Conservation (phyloP, 2,329 filamentous ascomycete genomes). For the Trichothecium sympodiale region DNA sequence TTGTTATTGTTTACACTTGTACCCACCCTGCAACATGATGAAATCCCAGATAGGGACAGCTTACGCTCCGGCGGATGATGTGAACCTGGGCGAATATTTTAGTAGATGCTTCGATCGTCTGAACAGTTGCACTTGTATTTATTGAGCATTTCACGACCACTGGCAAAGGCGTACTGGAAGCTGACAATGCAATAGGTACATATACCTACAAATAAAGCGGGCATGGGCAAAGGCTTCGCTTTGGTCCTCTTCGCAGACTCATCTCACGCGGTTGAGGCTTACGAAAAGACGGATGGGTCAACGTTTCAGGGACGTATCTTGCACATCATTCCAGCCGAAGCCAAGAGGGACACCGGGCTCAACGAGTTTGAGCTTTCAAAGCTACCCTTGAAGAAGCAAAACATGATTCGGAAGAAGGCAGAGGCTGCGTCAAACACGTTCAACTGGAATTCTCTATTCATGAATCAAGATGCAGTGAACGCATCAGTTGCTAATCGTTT, state of each 20-base stretch:
- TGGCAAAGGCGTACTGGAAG: conserved; percentile 14
- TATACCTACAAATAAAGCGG: conserved; percentile 62
- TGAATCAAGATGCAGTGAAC: conserved; percentile 94
- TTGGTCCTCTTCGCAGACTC: conserved; percentile 70
- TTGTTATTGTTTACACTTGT: conserved; percentile 9
- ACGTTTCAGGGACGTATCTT: conserved; percentile 88
- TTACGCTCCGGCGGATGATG: conserved; percentile 91
- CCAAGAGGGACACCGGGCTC: conserved; percentile 70
- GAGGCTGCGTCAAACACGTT: conserved; percentile 71
- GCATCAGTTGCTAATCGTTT: conserved; percentile 77
- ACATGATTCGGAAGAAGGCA: conserved; percentile 74
- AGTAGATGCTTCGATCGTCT: conserved; percentile 98
- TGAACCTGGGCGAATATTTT: conserved; percentile 92
- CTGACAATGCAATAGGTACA: conserved; percentile 56
- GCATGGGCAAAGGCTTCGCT: conserved; percentile 79
- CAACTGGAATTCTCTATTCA: conserved; percentile 99
- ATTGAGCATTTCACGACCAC: conserved; percentile 15
- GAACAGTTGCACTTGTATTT: conserved; percentile 31
- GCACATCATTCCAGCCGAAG: conserved; percentile 76
- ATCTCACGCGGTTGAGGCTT: conserved; percentile 66
- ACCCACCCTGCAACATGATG: conserved; percentile 60
- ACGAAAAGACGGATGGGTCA: conserved; percentile 67
- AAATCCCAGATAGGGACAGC: conserved; percentile 99
- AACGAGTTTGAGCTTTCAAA: conserved; percentile 88
- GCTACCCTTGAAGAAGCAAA: conserved; percentile 88